phyloP scores from a whole-genome alignment of 164 flowering plant genomes.

The Warburgia ugandensis region DNA sequence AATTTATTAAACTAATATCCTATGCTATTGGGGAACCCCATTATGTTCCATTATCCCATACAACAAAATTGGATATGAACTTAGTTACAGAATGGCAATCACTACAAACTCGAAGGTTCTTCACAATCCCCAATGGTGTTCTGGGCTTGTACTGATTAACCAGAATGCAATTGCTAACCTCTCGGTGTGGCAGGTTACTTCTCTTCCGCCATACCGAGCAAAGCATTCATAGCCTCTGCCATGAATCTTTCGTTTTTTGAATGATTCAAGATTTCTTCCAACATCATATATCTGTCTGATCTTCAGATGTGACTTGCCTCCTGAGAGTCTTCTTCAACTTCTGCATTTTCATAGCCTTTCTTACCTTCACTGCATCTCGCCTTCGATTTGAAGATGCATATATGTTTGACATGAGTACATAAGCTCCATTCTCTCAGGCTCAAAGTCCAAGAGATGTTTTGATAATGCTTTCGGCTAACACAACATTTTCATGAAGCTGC shows the following conservation, averaged over 20 bases:
- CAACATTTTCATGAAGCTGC: slow-evolving; percentile 14
- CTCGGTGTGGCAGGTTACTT: slow-evolving; percentile 13
- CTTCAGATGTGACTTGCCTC: slow-evolving; percentile 11
- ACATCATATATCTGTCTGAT: slow-evolving; percentile 15
- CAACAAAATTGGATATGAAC: slow-evolving; percentile 10
- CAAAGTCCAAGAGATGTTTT: slow-evolving; percentile 8
- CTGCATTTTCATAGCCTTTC: slow-evolving; percentile 12
- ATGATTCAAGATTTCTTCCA: slow-evolving; percentile 8
- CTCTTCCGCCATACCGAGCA: slow-evolving; percentile 9
- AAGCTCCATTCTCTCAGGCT: slow-evolving; percentile 16
- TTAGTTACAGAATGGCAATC: slow-evolving; percentile 17
- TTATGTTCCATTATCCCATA: too few species aligned
- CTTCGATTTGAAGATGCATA: slow-evolving; percentile 11
- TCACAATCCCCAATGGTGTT: slow-evolving; percentile 11
- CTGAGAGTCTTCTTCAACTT: slow-evolving; percentile 16
- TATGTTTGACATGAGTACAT: slow-evolving; percentile 18
- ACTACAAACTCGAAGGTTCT: slow-evolving; percentile 16
- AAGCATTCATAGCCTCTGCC: neutral
- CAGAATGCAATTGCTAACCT: slow-evolving; percentile 16
- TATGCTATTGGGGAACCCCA: too few species aligned
- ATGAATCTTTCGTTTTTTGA: slow-evolving; percentile 3
- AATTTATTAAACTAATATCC: too few species aligned
- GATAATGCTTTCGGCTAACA: slow-evolving; percentile 8
- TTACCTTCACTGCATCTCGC: slow-evolving; percentile 10
- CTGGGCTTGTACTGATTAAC: slow-evolving; percentile 15